These are phyloP conservation scores for Trichoderma gamsii DNA, from an alignment of 495 filamentous ascomycete species.

Conservation along the genomic window DNA sequence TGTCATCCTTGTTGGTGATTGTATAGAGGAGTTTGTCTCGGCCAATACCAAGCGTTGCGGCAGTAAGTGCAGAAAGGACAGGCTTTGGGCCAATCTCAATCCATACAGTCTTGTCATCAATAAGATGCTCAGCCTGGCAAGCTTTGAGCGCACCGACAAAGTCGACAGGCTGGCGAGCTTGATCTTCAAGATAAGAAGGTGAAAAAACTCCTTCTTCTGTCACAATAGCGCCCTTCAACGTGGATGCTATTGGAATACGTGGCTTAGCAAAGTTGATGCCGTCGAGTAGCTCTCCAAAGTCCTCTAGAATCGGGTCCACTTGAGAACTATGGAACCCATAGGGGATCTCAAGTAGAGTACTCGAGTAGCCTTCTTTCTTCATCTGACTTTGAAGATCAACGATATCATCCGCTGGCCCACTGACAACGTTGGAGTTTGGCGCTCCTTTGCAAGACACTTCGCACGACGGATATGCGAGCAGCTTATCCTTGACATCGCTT, in stretches of 20 bases:
- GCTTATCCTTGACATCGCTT: conserved; percentile 31
- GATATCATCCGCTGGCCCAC: conserved; percentile 46
- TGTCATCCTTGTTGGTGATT: conserved; percentile 21
- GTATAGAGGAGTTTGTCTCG: conserved; percentile 31
- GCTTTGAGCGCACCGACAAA: conserved; percentile 59
- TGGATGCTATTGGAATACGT: conserved; percentile 63
- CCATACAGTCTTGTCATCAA: conserved; percentile 53
- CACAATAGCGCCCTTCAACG: conserved; percentile 57
- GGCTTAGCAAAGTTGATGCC: conserved; percentile 55
- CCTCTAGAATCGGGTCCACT: conserved; percentile 65
- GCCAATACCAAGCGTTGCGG: conserved; percentile 53
- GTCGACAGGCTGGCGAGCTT: conserved; percentile 67
- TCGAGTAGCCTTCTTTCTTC: conserved; percentile 59
- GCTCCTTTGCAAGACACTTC: conserved; percentile 61
- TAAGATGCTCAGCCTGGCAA: conserved; percentile 41
- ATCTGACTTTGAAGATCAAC: conserved; percentile 48
- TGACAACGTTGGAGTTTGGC: conserved; percentile 53
- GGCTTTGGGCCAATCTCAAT: conserved; percentile 70
- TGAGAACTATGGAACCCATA: conserved; percentile 80
- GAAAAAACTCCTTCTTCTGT: conserved; percentile 48
- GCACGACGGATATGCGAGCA: conserved; percentile 22
- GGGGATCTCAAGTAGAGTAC: conserved; percentile 62
- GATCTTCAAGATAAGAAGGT: conserved; percentile 56
- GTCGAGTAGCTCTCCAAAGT: conserved; percentile 54
- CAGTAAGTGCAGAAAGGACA: conserved; percentile 63